These are phyloP conservation scores for Protomyces pachydermus DNA, from an alignment of 1,139 yeast genomes.

Conservation along the genomic window DNA sequence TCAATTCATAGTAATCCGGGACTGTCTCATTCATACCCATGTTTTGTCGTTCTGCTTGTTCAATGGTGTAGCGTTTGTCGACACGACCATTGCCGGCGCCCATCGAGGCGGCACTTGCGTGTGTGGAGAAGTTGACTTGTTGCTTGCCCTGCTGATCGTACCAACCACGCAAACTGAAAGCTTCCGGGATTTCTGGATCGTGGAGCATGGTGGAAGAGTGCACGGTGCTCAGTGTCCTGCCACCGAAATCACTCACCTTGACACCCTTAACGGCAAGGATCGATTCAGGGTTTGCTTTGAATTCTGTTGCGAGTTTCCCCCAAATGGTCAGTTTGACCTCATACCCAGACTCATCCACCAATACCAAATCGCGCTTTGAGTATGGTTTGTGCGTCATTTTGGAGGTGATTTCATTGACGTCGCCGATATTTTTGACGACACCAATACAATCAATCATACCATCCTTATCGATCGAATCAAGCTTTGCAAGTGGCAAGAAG, in stretches of 20 bases:
- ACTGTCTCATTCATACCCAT: slow-evolving; percentile 64
- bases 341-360: slow-evolving; percentile 80
- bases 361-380: slow-evolving; percentile 78
- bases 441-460: slow-evolving; percentile 80
- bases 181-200: slow-evolving; percentile 86
- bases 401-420: slow-evolving; percentile 78
- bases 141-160: slow-evolving; percentile 70
- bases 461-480: slow-evolving; percentile 65
- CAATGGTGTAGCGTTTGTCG: slow-evolving; percentile 49
- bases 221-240: slow-evolving; percentile 75
- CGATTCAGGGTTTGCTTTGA: slow-evolving; percentile 64
- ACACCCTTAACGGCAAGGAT: slow-evolving; percentile 92
- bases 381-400: slow-evolving; percentile 84
- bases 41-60: slow-evolving; percentile 61
- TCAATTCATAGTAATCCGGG: slow-evolving; percentile 70
- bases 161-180: slow-evolving; percentile 90
- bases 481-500: slow-evolving; percentile 63
- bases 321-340: slow-evolving; percentile 80
- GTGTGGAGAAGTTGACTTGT: slow-evolving; percentile 28
- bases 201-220: slow-evolving; percentile 69
- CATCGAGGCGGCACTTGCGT: slow-evolving; percentile 28
- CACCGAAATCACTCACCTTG: slow-evolving; percentile 82
- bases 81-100: slow-evolving; percentile 38
- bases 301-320: slow-evolving; percentile 78
- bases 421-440: slow-evolving; percentile 69